Percentiles rank a stretch among this genome's conserved stretches.
These are phyloP conservation scores for Fusarium coicis DNA, from an alignment of 2,329 filamentous ascomycete species.

Conservation along the genomic window DNA sequence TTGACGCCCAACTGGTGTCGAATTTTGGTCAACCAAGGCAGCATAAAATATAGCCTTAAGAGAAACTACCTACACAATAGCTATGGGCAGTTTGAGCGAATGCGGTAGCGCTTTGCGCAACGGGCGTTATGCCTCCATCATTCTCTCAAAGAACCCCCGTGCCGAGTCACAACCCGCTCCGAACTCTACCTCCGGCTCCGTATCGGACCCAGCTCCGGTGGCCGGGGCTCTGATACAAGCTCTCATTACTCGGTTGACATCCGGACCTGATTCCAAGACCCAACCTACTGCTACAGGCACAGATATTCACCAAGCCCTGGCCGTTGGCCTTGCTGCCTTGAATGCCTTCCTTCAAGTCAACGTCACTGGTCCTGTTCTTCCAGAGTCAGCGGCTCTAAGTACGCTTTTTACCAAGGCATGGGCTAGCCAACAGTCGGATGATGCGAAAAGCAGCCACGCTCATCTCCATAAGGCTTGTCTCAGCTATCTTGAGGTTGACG, in stretches of 20 bases:
- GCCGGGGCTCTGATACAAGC: constrained; percentile 37
- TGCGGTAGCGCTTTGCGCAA: constrained; percentile 39
- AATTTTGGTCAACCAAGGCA: background rate
- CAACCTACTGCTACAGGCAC: constrained; percentile 1
- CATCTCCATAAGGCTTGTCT: constrained; percentile 69
- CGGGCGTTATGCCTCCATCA: constrained; percentile 40
- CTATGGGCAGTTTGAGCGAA: constrained; percentile 1
- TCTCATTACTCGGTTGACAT: constrained; percentile 26
- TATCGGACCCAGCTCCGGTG: constrained; percentile 36
- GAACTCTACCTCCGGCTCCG: constrained; percentile 33
- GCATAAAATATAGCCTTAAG: background rate
- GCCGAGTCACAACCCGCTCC: constrained; percentile 21
- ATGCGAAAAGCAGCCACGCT: constrained; percentile 43
- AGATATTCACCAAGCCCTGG: constrained; percentile 33
- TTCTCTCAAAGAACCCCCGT: constrained; percentile 31
- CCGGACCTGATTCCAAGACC: constrained; percentile 4
- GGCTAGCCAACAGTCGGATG: constrained; percentile 20
- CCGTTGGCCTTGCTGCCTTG: constrained; percentile 58
- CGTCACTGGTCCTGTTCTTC: constrained; percentile 86
- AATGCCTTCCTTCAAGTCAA: constrained; percentile 87
- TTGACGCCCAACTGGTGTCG: constrained; percentile 24
- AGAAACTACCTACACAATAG: constrained; percentile 1
- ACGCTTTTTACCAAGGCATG: constrained; percentile 55
- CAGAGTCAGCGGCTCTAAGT: constrained; percentile 46
- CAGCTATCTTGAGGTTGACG: constrained; percentile 79